A percentile compares a stretch with the other conserved stretches of the same genome.
These are phyloP conservation scores for Leccinum angustisporum DNA, from an alignment of 1,284 basidiomycete genomes.

Conservation along the genomic window DNA sequence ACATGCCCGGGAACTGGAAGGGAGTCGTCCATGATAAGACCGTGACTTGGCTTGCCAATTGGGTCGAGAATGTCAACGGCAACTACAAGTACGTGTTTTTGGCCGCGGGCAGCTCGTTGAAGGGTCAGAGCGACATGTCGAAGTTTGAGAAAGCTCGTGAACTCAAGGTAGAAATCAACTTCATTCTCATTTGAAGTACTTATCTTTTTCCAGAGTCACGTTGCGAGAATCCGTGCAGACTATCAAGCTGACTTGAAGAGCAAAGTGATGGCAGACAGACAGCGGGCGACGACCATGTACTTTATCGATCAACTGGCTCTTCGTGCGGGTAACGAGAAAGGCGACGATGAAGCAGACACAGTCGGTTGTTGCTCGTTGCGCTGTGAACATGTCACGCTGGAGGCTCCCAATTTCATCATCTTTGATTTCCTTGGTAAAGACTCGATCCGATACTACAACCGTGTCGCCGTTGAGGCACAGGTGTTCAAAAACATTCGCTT, in stretches of 20 bases:
- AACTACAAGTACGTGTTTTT: constrained; percentile 96
- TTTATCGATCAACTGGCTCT: constrained; percentile 95
- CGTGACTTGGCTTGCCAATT: constrained; percentile 96
- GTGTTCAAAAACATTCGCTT: constrained; percentile 90
- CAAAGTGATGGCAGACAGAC: constrained; percentile 90
- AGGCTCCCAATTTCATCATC: constrained; percentile 80
- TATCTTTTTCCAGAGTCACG: constrained; percentile 63
- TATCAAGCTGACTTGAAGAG: constrained; percentile 83
- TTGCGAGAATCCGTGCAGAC: constrained; percentile 85
- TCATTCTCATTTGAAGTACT: constrained; percentile 5
- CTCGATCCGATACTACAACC: constrained; percentile 94
- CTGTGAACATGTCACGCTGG: constrained; percentile 91
- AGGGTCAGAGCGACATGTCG: constrained; percentile 93
- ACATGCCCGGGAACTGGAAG: constrained; percentile 88
- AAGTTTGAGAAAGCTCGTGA: constrained; percentile 98
- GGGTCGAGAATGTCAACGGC: constrained; percentile 94
- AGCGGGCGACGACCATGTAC: constrained; percentile 95
- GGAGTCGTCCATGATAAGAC: constrained; percentile 86
- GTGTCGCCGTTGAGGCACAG: constrained; percentile 82
- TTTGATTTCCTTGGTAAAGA: constrained; percentile 99
- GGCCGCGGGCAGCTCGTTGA: constrained; percentile 89
- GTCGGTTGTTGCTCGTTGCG: constrained; percentile 96
- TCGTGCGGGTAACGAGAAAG: constrained; percentile 97
- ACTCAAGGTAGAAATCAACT: constrained; percentile 64
- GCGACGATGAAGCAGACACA: constrained; percentile 96